Evolutionary conservation across 2,329 filamentous ascomycete genomes (phyloP).

Genomic region (Juglanconis juglandina): DNA sequence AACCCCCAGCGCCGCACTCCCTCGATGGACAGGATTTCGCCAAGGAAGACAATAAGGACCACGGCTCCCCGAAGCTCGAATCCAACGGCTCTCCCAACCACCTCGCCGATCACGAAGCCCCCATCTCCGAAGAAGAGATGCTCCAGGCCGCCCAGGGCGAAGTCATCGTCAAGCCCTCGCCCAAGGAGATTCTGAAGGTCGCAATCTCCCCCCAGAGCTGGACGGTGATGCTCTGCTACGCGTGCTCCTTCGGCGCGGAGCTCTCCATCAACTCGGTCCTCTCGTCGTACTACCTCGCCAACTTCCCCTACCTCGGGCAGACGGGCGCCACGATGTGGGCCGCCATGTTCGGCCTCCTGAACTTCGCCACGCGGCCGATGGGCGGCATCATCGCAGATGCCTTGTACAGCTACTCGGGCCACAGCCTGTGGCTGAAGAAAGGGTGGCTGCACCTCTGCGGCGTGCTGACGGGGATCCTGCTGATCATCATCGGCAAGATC

Average conservation of each 20-base stretch:
- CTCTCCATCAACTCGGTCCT: constrained; percentile 61
- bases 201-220: constrained; percentile 52
- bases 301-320: constrained; percentile 56
- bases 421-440: constrained; percentile 42
- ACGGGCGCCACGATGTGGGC: constrained; percentile 60
- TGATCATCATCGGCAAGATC: constrained; percentile 60
- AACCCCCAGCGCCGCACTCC: constrained; percentile 25
- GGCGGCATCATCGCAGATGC: constrained; percentile 57
- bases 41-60: constrained; percentile 28
- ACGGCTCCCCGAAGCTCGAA: constrained; percentile 25
- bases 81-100: constrained; percentile 30
- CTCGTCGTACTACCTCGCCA: constrained; percentile 55
- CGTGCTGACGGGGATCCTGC: constrained; percentile 54
- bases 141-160: constrained; percentile 53
- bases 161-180: constrained; percentile 53
- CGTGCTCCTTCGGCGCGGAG: constrained; percentile 62
- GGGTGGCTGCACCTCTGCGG: constrained; percentile 63
- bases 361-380: constrained; percentile 63
- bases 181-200: constrained; percentile 44
- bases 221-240: constrained; percentile 55
- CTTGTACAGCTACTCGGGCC: constrained; percentile 38
- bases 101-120: constrained; percentile 42
- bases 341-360: constrained; percentile 72
- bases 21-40: not conserved
- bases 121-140: constrained; percentile 48